Evolutionary conservation across 2,329 filamentous ascomycete genomes (phyloP).

Genomic region (Chalaropsis thielavioides): DNA sequence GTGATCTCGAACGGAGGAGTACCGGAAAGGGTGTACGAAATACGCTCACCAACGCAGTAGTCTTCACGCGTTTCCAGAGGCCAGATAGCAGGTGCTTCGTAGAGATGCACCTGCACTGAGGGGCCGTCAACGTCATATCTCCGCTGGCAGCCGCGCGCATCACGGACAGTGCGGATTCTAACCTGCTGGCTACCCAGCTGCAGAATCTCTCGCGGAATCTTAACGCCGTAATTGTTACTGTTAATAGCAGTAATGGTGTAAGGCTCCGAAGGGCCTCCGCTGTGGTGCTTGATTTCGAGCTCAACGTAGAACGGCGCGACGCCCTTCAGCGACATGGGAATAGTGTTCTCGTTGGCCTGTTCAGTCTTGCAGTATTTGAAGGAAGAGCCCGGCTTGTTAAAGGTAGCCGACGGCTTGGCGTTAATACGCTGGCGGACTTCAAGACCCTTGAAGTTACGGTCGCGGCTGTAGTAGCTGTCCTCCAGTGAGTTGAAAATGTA

Average conservation of each 20-base stretch:
- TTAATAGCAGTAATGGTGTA: conserved; percentile 70
- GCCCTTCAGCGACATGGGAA: conserved; percentile 74
- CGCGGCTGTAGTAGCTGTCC: conserved; percentile 73
- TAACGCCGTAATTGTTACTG: conserved; percentile 59
- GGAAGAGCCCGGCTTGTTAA: conserved; percentile 73
- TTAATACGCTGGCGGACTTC: conserved; percentile 72
- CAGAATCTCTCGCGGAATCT: conserved; percentile 70
- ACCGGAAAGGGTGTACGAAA: conserved; percentile 82
- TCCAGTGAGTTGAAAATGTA: conserved; percentile 75
- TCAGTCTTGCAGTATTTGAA: conserved; percentile 93
- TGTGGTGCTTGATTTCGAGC: conserved; percentile 84
- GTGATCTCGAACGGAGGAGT: conserved; percentile 83
- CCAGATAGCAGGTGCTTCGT: conserved; percentile 82
- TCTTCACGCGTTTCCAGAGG: conserved; percentile 71
- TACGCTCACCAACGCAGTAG: conserved; percentile 90
- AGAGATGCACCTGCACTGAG: conserved; percentile 79
- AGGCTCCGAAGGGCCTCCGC: conserved; percentile 62
- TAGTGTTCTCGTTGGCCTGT: conserved; percentile 65
- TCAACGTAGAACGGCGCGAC: conserved; percentile 80
- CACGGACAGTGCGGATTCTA: conserved; percentile 77
- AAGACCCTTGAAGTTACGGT: conserved; percentile 51
- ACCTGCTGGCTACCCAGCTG: conserved; percentile 82
- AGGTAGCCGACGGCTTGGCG: conserved; percentile 65
- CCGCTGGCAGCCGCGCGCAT: conserved; percentile 72
- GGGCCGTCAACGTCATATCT: conserved; percentile 57